Evolutionary conservation across 192 early-diverging fungal genomes (phyloP).

Genomic region (Coemansia sp.): DNA sequence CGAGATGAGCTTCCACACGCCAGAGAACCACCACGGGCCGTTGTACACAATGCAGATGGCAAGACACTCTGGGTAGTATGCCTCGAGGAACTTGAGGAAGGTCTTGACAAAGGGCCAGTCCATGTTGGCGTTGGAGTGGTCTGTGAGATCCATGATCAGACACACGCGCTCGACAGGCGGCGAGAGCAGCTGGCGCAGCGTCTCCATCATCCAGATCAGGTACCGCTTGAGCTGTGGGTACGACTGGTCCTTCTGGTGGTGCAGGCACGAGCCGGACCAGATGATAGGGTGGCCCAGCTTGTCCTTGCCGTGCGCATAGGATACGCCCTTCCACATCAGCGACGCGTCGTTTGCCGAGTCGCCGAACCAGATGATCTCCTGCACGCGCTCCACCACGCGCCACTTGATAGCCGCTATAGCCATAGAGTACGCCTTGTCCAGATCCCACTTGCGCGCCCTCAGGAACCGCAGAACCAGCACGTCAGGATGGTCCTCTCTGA

Average conservation of each 20-base stretch:
- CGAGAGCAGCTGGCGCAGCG: conserved; percentile 62
- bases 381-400: conserved; percentile 64
- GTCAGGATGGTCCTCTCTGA: conserved; percentile 71
- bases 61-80: conserved; percentile 89
- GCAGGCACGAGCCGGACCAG: conserved; percentile 57
- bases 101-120: conserved; percentile 82
- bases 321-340: conserved; percentile 60
- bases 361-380: conserved; percentile 60
- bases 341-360: conserved; percentile 57
- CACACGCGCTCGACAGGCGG: conserved; percentile 69
- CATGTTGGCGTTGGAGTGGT: conserved; percentile 75
- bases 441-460: conserved; percentile 87
- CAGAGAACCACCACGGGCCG: conserved; percentile 91
- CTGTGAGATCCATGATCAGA: conserved; percentile 79
- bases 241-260: conserved; percentile 65
- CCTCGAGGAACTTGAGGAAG: conserved; percentile 80
- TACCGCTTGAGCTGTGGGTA: conserved; percentile 65
- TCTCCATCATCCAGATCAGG: conserved; percentile 74
- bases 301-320: conserved; percentile 61
- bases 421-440: conserved; percentile 73
- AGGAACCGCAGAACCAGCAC: conserved; percentile 74
- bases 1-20: conserved; percentile 82
- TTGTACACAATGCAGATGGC: conserved; percentile 80
- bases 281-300: conserved; percentile 59
- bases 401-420: conserved; percentile 70